phyloP scores from a whole-genome alignment of 306 rosid species.

The Sicyos baderoa region DNA sequence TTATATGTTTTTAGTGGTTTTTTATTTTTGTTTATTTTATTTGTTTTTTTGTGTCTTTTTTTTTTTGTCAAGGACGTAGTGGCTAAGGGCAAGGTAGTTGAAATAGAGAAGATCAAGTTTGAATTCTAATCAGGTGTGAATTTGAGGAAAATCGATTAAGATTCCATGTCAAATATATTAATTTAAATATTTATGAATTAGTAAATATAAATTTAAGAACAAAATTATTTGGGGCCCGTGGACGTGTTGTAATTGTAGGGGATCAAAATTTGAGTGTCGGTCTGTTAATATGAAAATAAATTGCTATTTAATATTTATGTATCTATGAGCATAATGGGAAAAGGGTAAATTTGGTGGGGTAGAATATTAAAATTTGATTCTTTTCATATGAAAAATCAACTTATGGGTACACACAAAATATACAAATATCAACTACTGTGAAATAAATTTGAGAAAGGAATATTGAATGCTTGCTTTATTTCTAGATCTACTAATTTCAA shows the following conservation, averaged over 20 bases:
- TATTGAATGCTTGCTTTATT: background rate
- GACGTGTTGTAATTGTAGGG: background rate
- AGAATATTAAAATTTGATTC: background rate
- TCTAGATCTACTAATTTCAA: background rate
- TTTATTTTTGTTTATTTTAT: too few species aligned
- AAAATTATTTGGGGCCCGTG: background rate
- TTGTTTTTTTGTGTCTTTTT: background rate
- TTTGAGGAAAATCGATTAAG: slow-evolving; percentile 11
- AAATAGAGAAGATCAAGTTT: background rate
- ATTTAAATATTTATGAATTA: background rate
- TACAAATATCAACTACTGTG: too few species aligned
- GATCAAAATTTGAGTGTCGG: background rate
- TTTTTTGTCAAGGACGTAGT: background rate
- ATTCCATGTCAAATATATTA: background rate
- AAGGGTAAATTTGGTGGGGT: slow-evolving; percentile 11
- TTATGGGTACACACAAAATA: background rate
- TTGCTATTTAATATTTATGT: background rate
- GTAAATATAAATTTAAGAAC: background rate
- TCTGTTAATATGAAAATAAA: background rate
- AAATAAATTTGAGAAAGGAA: background rate
- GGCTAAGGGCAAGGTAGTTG: background rate
- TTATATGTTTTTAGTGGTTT: too few species aligned
- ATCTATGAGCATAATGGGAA: background rate
- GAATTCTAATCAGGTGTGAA: slow-evolving; percentile 3
- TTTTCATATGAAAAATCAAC: slow-evolving; percentile 9